phyloP scores from a whole-genome alignment of 371 early-diverging fungal species.

The Circinella umbellata region DNA sequence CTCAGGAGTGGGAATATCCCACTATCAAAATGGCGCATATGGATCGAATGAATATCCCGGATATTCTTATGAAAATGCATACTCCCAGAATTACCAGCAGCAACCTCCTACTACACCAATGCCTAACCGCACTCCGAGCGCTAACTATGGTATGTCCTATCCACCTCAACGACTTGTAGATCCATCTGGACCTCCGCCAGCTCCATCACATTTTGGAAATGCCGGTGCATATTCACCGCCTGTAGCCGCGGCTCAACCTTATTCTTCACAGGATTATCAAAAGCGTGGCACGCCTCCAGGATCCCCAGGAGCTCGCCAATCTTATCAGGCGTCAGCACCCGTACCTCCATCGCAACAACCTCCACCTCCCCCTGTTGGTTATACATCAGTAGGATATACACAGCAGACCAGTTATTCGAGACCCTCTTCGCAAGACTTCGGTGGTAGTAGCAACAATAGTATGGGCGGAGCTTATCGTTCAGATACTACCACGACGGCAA shows the following conservation, averaged over 20 bases:
- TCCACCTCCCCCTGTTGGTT: conserved; percentile 12
- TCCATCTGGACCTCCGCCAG: conserved; percentile 8
- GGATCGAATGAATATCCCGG: conserved; percentile 8
- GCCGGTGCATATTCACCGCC: conserved; percentile 10
- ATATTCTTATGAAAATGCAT: conserved; percentile 7
- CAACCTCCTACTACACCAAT: conserved; percentile 16
- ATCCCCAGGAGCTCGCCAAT: conserved; percentile 14
- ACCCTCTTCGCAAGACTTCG: conserved; percentile 18
- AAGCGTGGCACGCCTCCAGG: conserved; percentile 17
- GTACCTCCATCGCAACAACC: conserved; percentile 2
- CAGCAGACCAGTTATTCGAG: conserved; percentile 13
- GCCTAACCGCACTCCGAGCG: conserved; percentile 11
- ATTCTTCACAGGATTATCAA: conserved; percentile 11
- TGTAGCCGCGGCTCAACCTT: conserved; percentile 12
- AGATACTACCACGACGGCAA: neutral
- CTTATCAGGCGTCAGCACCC: conserved; percentile 12
- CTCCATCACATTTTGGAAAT: conserved; percentile 4
- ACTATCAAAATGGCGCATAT: conserved; percentile 14
- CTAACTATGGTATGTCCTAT: conserved; percentile 16
- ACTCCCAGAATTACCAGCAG: conserved; percentile 25
- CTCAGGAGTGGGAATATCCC: neutral
- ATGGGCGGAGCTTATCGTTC: neutral
- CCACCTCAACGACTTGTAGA: conserved; percentile 18
- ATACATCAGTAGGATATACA: conserved; percentile 1
- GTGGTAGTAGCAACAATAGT: neutral